Percentiles rank a stretch among this genome's conserved stretches.
These are phyloP conservation scores for Ogataea pilisensis DNA, from an alignment of 805 yeast genomes.

Conservation along the genomic window DNA sequence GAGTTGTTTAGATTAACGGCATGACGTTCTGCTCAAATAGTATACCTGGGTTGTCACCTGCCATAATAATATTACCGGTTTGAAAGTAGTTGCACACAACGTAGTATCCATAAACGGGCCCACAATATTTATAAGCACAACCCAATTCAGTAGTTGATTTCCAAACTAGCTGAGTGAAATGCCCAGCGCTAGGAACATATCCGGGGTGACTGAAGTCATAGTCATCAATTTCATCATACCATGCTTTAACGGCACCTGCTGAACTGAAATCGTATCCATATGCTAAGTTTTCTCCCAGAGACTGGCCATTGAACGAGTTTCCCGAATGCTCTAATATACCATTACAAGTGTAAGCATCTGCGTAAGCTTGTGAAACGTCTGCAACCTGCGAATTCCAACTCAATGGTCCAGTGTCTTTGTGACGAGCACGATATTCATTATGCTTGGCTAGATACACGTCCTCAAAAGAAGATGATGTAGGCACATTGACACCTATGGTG, in stretches of 20 bases:
- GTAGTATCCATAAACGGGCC: slow-evolving; percentile 43
- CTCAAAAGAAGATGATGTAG: slow-evolving; percentile 33
- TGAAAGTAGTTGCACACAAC: slow-evolving; percentile 71
- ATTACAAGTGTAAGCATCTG: slow-evolving; percentile 51
- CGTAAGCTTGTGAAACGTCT: slow-evolving; percentile 52
- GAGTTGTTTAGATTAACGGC: slow-evolving; percentile 12
- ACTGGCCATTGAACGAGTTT: slow-evolving; percentile 45
- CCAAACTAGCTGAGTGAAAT: slow-evolving; percentile 84
- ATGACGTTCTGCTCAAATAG: slow-evolving; percentile 32
- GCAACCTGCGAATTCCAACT: slow-evolving; percentile 54
- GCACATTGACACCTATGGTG: slow-evolving; percentile 16
- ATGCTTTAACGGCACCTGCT: slow-evolving; percentile 62
- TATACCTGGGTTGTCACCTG: slow-evolving; percentile 26
- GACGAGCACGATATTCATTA: slow-evolving; percentile 52
- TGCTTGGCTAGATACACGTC: slow-evolving; percentile 52
- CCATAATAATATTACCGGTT: slow-evolving; percentile 64
- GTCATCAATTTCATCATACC: slow-evolving; percentile 62
- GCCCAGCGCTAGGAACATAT: slow-evolving; percentile 55
- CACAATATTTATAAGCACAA: slow-evolving; percentile 67
- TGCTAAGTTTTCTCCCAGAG: slow-evolving; percentile 76
- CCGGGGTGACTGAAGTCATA: slow-evolving; percentile 52
- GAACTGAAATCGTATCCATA: slow-evolving; percentile 49
- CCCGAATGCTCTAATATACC: slow-evolving; percentile 59
- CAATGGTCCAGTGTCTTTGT: slow-evolving; percentile 43
- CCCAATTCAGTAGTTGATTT: slow-evolving; percentile 56